Conservation (phyloP, 129 eudicot species). For the Arctium lappa region DNA sequence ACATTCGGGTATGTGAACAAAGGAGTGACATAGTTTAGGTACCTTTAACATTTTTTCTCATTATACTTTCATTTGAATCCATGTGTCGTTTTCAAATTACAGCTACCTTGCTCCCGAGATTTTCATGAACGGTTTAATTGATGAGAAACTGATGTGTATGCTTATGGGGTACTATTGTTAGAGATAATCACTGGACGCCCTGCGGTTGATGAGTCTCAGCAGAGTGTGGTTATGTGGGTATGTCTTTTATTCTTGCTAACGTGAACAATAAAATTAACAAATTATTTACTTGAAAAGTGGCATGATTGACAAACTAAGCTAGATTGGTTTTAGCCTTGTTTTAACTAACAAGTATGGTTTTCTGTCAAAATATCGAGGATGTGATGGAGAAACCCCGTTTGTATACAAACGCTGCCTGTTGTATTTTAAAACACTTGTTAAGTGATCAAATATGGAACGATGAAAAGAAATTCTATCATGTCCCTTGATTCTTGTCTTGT, state of each 20-base stretch:
- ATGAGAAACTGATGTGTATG: constrained; percentile 87
- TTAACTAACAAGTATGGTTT: neutral
- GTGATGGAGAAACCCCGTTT: neutral
- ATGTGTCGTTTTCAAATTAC: constrained; percentile 4
- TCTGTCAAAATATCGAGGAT: neutral
- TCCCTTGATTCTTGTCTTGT: neutral
- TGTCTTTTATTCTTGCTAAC: constrained; percentile 32
- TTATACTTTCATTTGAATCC: neutral
- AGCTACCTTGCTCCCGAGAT: constrained; percentile 96
- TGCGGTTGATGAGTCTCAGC: constrained; percentile 67
- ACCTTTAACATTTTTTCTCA: neutral
- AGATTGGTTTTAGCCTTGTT: neutral
- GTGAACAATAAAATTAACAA: neutral
- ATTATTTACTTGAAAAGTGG: neutral
- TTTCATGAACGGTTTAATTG: constrained; percentile 78
- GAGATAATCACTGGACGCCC: constrained; percentile 88
- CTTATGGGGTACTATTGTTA: constrained; percentile 72
- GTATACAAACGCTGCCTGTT: no score
- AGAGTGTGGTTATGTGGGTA: constrained; percentile 96
- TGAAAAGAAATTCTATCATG: neutral
- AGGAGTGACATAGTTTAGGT: neutral
- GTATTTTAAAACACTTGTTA: neutral
- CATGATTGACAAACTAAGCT: neutral
- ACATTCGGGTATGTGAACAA: constrained; percentile 66
- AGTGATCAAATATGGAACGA: neutral